Base-by-base conservation (phyloP, 78 protist species). In the Ministeria vibrans region DNA sequence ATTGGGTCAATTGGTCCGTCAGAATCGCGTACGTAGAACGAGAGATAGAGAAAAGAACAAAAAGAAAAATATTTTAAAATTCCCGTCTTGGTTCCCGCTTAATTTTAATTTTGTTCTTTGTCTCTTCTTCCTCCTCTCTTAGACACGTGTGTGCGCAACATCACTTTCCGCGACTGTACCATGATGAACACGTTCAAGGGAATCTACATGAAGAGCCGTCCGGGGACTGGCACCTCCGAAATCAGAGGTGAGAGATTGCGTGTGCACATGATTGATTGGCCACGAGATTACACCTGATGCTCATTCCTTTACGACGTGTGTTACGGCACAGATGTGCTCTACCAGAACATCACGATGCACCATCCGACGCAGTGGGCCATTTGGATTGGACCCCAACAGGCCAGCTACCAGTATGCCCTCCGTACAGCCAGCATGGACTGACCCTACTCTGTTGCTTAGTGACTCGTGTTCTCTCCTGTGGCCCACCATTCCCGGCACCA, bases 311-410 rank as follows among this genome's bases (percentile, higher is more conserved):
- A n/a, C n/a, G n/a, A 74, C 53, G 1, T 28, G 44, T 80, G 84
- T 38, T 13, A 28, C 36, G 75, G 79, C 62, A 20, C 69, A 18
- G 76, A 87, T 28, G 78, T 87, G 36, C 7, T 78, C 44, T 87
- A 81, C 80, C 84, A 87, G 45, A 82, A 87, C 46, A 82, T 87
- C 45, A 68, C 78, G 30, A 87, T 87, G 23, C 34, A 62, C 43
- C 55, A 59, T 28, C 91, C 91, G 42, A 64, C 63, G 28, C 49
- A 38, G 74, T 79, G 77, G 82, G 75, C 78, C 32, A 87, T 82
- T 36, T 87, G 86, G 86, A 82, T 87, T 45, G 91, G 91, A 30
- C 91, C 91, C 22, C 91, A 87, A 77, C 91, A 87, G 78, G 18
- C 75, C 22, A 84, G 82, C 75, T 44, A 64, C 41, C 61, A 34